A percentile compares a stretch with the other conserved stretches of the same genome.
Conservation (phyloP, 345 rosid species). For the Aquilaria malaccensis region DNA sequence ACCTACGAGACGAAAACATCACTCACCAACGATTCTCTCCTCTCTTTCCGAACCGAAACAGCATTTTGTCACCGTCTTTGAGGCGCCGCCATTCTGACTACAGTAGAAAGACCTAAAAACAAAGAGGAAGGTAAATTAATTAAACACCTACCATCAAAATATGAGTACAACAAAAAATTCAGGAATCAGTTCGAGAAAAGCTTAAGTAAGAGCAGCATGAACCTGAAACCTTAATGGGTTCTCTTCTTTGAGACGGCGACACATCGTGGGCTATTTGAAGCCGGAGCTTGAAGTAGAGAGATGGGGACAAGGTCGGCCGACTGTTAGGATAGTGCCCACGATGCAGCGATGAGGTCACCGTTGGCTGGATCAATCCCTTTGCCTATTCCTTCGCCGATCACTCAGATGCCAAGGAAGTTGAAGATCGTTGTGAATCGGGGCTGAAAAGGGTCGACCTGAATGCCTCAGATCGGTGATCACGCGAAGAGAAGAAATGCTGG, state of each 20-base stretch:
- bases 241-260: slow-evolving; percentile 43
- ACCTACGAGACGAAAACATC: too few species aligned
- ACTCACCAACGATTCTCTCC: slow-evolving; percentile 64
- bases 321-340: too few species aligned
- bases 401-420: too few species aligned
- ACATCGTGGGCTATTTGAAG: slow-evolving; percentile 64
- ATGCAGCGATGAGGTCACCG: too few species aligned
- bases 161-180: neutral
- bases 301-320: neutral
- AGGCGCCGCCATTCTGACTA: slow-evolving; percentile 80
- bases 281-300: neutral
- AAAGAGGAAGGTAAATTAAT: neutral
- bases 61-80: slow-evolving; percentile 82
- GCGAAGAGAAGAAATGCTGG: slow-evolving; percentile 6
- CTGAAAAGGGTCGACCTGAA: too few species aligned
- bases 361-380: too few species aligned
- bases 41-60: slow-evolving; percentile 77
- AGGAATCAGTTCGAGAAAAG: too few species aligned
- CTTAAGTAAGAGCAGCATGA: neutral
- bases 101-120: neutral
- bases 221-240: slow-evolving; percentile 80
- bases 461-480: too few species aligned
- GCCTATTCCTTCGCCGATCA: too few species aligned
- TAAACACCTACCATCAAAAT: too few species aligned
- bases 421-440: too few species aligned